A percentile compares a stretch with the other conserved stretches of the same genome.
Conservation (phyloP, 2,329 filamentous ascomycete species). For the Aspergillus felis region DNA sequence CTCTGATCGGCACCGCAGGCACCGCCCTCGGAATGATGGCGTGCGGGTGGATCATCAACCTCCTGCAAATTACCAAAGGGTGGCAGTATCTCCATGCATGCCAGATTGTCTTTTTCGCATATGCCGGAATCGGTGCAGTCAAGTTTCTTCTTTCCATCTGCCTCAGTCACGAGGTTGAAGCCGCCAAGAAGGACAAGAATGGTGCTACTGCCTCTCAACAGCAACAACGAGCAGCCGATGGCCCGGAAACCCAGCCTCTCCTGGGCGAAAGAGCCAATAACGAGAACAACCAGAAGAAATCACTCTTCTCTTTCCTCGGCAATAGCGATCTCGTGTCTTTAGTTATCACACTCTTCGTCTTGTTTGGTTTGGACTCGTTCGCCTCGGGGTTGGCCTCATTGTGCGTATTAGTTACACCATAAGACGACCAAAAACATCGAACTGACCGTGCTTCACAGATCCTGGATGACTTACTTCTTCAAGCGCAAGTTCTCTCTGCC, state of each 20-base stretch:
- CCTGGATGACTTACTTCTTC: conserved; percentile 56
- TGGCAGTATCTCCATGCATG: conserved; percentile 51
- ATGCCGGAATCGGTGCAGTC: conserved; percentile 54
- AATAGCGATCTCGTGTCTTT: conserved; percentile 42
- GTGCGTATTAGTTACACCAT: conserved; percentile 43
- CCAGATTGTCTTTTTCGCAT: conserved; percentile 54
- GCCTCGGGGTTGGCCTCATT: conserved; percentile 66
- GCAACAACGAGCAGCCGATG: conserved; percentile 16
- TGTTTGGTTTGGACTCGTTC: conserved; percentile 67
- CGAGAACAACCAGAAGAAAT: conserved; percentile 22
- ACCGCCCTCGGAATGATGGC: conserved; percentile 57
- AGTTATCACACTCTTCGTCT: conserved; percentile 54
- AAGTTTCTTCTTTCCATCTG: conserved; percentile 53
- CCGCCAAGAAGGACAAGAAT: conserved; percentile 23
- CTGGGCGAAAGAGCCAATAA: conserved; percentile 16
- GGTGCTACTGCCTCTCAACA: conserved; percentile 10
- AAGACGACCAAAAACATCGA: neutral
- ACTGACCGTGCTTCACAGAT: conserved; percentile 24
- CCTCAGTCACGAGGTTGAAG: conserved; percentile 48
- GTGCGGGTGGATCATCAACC: conserved; percentile 57
- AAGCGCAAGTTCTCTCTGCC: conserved; percentile 52
- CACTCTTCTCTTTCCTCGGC: conserved; percentile 53
- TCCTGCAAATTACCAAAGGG: conserved; percentile 40
- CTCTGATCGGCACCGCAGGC: conserved; percentile 52
- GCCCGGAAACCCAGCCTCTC: conserved; percentile 36